Evolutionary conservation across 257 asterid genomes (phyloP), one percentile per base, ranked within the genome.

Genomic region (Anisodus acutangulus): DNA sequence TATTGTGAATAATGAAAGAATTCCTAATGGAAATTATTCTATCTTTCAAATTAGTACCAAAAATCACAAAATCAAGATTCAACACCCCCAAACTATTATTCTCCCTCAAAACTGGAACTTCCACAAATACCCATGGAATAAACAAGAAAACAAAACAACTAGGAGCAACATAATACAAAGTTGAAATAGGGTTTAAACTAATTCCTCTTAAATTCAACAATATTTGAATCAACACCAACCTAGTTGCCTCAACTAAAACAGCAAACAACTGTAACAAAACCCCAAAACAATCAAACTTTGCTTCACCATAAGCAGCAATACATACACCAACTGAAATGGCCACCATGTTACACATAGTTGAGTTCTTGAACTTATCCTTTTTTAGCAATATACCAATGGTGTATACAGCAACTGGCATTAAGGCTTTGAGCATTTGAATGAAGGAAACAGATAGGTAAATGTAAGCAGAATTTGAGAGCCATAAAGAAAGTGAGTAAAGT

Each of bases 251-350:
- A 68, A 93, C 90, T 9, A 53, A 91, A 15, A 93, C 95, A 37
- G 97, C 92, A 19, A 92, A 90, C 59, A 93, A 84, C 43, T 93
- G 97, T 22, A 93, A 92, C 8, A 90, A 76, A 7, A 93, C 97
- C 6, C 97, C 97, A 90, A 91, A 92, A 4, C 97, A 90, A 84
- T 92, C 95, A 83, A 87, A 93, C 49, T 92, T 92, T 0, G 97
- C 95, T 79, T 93, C 97, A 26, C 97, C 97, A 83, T 93, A 93
- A 26, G 97, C 97, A 70, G 97, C 97, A 81, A 93, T 86, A 1
- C 90, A 94, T 12, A 93, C 96, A 12, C 97, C 97, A 91, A 31
- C 43, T 9, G 97, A 93, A 49, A 93, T 89, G 9, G 93, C 94
- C 47, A 92, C 22, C 97, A 93, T 93, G 53, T 93, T 93, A 15